phyloP scores from a whole-genome alignment of 805 yeast species.

The Candida nemodendra region DNA sequence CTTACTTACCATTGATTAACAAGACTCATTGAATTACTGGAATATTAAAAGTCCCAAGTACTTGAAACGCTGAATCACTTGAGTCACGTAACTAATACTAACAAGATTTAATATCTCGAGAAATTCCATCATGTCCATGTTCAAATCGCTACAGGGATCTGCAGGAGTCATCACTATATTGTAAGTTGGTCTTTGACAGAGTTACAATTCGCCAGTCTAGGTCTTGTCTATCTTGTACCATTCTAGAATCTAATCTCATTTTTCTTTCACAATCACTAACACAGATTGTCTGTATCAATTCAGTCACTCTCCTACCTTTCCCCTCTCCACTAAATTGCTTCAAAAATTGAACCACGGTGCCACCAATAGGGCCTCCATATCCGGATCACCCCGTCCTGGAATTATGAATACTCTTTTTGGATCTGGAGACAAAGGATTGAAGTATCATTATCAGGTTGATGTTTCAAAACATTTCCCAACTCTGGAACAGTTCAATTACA shows the following conservation, averaged over 20 bases:
- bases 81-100: too few relatives aligned
- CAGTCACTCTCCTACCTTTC: conserved; percentile 28
- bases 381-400: conserved; percentile 4
- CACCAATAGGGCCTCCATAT: conserved; percentile 5
- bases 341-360: conserved; percentile 12
- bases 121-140: conserved; percentile 48
- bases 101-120: too few relatives aligned
- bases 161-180: conserved; percentile 49
- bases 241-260: too few relatives aligned
- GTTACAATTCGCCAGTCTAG: too few relatives aligned
- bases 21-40: too few relatives aligned
- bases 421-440: conserved; percentile 11
- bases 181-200: conserved; percentile 22
- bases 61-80: too few relatives aligned
- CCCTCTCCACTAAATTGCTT: conserved; percentile 18
- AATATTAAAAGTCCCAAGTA: too few relatives aligned
- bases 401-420: conserved; percentile 13
- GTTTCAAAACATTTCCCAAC: conserved; percentile 27
- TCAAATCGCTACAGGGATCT: conserved; percentile 42
- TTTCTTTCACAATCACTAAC: conserved; percentile 10
- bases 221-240: too few relatives aligned
- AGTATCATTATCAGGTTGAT: conserved; percentile 27
- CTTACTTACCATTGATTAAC: too few relatives aligned
- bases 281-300: too few relatives aligned
- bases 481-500: conserved; percentile 31